Base-by-base conservation (phyloP, 208 protist genomes). In the Trypanosoma caninum region DNA sequence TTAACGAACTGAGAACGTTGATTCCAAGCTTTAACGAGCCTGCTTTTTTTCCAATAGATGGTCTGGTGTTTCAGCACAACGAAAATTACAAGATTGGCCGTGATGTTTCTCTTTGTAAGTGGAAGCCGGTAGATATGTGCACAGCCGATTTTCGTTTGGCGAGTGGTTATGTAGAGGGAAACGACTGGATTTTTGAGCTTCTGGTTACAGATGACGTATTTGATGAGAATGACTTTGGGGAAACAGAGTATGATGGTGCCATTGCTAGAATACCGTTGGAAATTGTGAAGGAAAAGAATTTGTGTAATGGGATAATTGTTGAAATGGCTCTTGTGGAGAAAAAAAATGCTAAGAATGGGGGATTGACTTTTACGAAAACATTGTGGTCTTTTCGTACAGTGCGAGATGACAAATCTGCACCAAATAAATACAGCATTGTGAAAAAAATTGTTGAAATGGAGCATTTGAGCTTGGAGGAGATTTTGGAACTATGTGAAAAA, bases 81-180 rank as follows among this genome's bases (percentile, higher is more conserved):
- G 66, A 71, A 22, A 25, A 74, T 35, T 95, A 95, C 68, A 71
- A 72, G 55, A 88, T 79, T 54, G 85, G 85, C 6, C 22, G 62
- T 0, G 89, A 95, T 70, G 84, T 78, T 56, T 54, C 65, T 16
- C 65, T 95, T 56, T 55, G 82, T 45, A 95, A 95, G 59, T 95
- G 89, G 89, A 95, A 95, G 65, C 85, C 89, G n/a, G 48, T 84
- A 45, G 60, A 76, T 16, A 65, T 85, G 20, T 95, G 89, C 74
- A 93, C 85, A 27, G 89, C 72, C 0, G 89, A 95, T 61, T 93
- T 95, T 58, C 74, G 89, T 33, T 68, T 95, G 20, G 65, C 74
- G 44, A 84, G 83, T 55, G 74, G 82, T 14, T 50, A 57, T 0
- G 3, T 46, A 18, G 20, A 65, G 44, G 38, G 71, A 2, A 69